Evolutionary conservation across 208 protist genomes (phyloP).

Genomic region (Trypanosoma brucei): DNA sequence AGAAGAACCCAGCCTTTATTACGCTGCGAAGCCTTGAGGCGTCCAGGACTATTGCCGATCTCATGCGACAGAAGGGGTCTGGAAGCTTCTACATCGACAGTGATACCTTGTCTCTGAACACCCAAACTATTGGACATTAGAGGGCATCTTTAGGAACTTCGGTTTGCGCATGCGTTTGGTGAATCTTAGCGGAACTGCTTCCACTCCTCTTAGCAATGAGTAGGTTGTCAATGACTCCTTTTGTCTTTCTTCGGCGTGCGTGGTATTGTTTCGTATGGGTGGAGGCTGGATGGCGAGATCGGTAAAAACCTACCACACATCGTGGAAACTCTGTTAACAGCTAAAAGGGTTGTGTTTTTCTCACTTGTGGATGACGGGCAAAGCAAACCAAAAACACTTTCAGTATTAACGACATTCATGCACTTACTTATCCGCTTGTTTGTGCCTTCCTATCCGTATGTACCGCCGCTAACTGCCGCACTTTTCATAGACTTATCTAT

Average conservation of each 20-base stretch:
- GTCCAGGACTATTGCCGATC: slow-evolving; percentile 86
- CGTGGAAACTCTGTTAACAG: neutral
- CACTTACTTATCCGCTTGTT: too few relatives aligned
- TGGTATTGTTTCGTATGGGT: slow-evolving; percentile 6
- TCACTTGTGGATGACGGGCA: neutral
- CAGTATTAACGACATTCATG: too few relatives aligned
- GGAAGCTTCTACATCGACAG: slow-evolving; percentile 82
- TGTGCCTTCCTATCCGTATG: neutral
- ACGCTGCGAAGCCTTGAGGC: slow-evolving; percentile 92
- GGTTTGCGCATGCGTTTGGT: too few relatives aligned
- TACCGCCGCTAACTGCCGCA: neutral
- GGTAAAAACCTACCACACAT: neutral
- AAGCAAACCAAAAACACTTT: neutral
- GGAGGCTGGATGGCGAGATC: neutral
- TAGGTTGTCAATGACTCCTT: neutral
- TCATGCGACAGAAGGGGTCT: slow-evolving; percentile 62
- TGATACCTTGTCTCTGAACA: slow-evolving; percentile 75
- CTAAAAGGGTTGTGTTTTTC: neutral
- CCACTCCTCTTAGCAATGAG: too few relatives aligned
- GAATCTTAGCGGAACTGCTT: too few relatives aligned
- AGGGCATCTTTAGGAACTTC: too few relatives aligned
- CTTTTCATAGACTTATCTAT: too few relatives aligned
- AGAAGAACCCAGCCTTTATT: slow-evolving; percentile 88
- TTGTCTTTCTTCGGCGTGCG: slow-evolving; percentile 31
- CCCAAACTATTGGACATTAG: neutral